phyloP scores from a whole-genome alignment of 2,329 filamentous ascomycete species.

The Claviceps citrina region DNA sequence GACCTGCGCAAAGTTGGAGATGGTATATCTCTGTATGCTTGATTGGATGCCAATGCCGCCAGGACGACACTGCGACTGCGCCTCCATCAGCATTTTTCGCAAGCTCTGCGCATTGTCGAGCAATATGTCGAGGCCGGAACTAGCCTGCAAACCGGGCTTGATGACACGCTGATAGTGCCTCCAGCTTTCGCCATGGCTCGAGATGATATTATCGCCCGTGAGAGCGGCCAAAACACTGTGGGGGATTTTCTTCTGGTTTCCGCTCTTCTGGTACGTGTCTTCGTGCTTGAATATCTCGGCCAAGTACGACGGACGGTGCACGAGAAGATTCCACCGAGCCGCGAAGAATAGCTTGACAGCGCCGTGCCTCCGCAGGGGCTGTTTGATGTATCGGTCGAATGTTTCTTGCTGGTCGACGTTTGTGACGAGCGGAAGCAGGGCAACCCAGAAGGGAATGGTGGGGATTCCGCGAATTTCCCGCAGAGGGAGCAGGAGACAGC shows the following conservation, averaged over 20 bases:
- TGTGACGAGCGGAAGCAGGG: slow-evolving; percentile 25
- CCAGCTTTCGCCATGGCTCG: slow-evolving; percentile 21
- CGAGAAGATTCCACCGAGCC: slow-evolving; percentile 32
- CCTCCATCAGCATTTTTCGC: slow-evolving; percentile 15
- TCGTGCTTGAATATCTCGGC: slow-evolving; percentile 22
- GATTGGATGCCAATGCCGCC: slow-evolving; percentile 16
- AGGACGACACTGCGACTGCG: slow-evolving; percentile 10
- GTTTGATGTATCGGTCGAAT: slow-evolving; percentile 23
- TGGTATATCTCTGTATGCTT: slow-evolving; percentile 20
- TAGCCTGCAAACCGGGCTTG: slow-evolving; percentile 20
- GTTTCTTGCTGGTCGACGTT: slow-evolving; percentile 28
- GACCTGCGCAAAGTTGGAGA: slow-evolving; percentile 21
- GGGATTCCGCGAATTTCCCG: slow-evolving; percentile 23
- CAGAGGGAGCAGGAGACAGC: slow-evolving; percentile 11
- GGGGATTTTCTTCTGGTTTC: slow-evolving; percentile 26
- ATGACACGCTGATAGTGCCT: slow-evolving; percentile 19
- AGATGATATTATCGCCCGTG: slow-evolving; percentile 26
- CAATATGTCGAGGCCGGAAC: slow-evolving; percentile 11
- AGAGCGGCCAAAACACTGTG: slow-evolving; percentile 21
- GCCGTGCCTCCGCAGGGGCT: slow-evolving; percentile 23
- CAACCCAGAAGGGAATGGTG: slow-evolving; percentile 28
- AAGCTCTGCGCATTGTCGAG: slow-evolving; percentile 13
- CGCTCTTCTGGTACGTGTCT: slow-evolving; percentile 21
- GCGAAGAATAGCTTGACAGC: slow-evolving; percentile 34
- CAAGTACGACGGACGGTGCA: slow-evolving; percentile 27